phyloP scores from a whole-genome alignment of 2,329 filamentous ascomycete species.

The Fusarium sp. region DNA sequence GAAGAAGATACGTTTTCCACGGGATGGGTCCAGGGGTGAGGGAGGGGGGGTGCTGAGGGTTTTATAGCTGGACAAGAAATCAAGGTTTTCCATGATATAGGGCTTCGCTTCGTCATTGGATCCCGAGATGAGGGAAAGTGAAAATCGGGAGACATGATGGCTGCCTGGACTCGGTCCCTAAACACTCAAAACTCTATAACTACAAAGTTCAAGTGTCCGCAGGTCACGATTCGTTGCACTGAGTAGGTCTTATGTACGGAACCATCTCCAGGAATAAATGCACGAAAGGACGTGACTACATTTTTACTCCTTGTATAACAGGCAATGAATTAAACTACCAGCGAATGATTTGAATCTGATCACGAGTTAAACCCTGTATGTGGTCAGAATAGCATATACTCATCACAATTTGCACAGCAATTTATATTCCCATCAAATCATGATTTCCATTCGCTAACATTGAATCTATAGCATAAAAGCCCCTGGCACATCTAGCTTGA shows the following conservation, averaged over 20 bases:
- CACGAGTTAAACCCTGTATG: no score
- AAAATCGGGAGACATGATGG: neutral
- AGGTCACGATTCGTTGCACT: no score
- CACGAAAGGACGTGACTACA: no score
- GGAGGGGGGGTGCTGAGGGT: neutral
- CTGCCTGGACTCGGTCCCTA: neutral
- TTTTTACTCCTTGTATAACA: no score
- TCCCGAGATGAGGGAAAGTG: no score
- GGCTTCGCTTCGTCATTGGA: neutral
- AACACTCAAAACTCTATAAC: neutral
- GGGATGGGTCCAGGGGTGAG: no score
- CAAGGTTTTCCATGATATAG: neutral
- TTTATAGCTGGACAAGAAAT: neutral
- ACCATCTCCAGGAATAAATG: no score
- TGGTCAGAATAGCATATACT: no score
- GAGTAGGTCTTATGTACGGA: no score
- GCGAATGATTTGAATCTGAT: no score
- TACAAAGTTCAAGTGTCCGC: neutral
- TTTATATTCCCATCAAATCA: neutral
- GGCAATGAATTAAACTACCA: no score
- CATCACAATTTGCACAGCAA: neutral
- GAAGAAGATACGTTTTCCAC: neutral
- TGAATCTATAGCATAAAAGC: fast-evolving
- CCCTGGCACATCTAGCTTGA: neutral
- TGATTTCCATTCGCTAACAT: neutral